These are phyloP conservation scores for Barnettozyma pratensis DNA, from an alignment of 805 yeast genomes.

Conservation along the genomic window DNA sequence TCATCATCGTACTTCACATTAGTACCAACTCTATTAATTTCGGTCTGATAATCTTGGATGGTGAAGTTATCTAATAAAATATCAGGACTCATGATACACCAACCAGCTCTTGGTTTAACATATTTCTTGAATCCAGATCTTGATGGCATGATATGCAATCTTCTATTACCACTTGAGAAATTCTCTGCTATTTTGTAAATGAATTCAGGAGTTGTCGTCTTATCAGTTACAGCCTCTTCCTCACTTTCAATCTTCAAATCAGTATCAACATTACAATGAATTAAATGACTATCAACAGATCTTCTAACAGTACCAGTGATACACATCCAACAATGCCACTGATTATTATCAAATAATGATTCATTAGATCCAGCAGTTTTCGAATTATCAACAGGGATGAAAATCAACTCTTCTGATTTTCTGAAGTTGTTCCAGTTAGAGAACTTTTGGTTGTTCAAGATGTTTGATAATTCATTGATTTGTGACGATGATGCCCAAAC, in stretches of 20 bases:
- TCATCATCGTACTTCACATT: slow-evolving; percentile 66
- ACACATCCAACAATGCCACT: slow-evolving; percentile 99
- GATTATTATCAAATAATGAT: slow-evolving; percentile 58
- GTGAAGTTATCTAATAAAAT: slow-evolving; percentile 67
- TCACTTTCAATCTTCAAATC: slow-evolving; percentile 70
- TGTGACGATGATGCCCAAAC: slow-evolving; percentile 83
- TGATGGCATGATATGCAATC: slow-evolving; percentile 82
- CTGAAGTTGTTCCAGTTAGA: slow-evolving; percentile 58
- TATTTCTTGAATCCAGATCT: slow-evolving; percentile 60
- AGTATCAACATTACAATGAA: slow-evolving; percentile 90
- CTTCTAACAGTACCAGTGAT: slow-evolving; percentile 91
- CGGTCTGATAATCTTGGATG: slow-evolving; percentile 39
- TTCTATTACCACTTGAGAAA: slow-evolving; percentile 74
- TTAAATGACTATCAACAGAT: slow-evolving; percentile 74
- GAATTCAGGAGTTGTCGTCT: slow-evolving; percentile 61
- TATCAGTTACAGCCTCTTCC: slow-evolving; percentile 18
- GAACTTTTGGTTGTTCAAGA: slow-evolving; percentile 49
- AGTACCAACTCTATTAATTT: slow-evolving; percentile 39
- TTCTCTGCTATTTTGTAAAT: slow-evolving; percentile 84
- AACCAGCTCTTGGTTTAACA: slow-evolving; percentile 70
- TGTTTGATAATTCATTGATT: slow-evolving; percentile 54
- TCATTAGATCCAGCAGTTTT: slow-evolving; percentile 43
- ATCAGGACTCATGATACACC: slow-evolving; percentile 90
- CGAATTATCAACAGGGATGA: slow-evolving; percentile 53
- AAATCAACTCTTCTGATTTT: slow-evolving; percentile 84